These are phyloP conservation scores for Saxophila tyrrhenica DNA, from an alignment of 495 filamentous ascomycete genomes.

Conservation along the genomic window DNA sequence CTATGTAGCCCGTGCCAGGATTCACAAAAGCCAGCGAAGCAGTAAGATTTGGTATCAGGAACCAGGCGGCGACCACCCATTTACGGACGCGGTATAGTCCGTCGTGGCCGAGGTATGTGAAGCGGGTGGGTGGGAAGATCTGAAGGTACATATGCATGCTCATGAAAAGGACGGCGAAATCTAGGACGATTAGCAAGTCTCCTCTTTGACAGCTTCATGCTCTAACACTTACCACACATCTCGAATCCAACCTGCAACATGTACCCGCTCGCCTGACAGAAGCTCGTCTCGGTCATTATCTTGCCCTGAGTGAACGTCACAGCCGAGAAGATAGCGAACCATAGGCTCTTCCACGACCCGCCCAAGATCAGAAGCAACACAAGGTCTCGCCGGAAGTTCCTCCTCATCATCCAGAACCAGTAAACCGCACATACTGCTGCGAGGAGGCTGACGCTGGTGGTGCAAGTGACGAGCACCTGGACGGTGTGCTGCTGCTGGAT, in stretches of 20 bases:
- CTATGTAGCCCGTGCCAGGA: conserved; percentile 39
- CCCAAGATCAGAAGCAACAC: conserved; percentile 40
- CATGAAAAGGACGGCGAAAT: conserved; percentile 58
- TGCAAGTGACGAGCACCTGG: conserved; percentile 24
- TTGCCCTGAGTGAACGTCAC: conserved; percentile 37
- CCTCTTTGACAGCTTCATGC: background rate
- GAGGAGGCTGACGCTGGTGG: conserved; percentile 41
- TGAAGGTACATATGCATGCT: conserved; percentile 58
- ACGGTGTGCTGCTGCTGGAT: conserved; percentile 17
- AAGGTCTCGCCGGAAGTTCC: conserved; percentile 47
- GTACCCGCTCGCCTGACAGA: conserved; percentile 61
- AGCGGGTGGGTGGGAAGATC: conserved; percentile 44
- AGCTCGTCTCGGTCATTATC: conserved; percentile 38
- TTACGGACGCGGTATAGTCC: conserved; percentile 57
- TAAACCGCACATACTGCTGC: conserved; percentile 45
- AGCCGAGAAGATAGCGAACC: conserved; percentile 52
- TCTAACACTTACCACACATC: conserved; percentile 40
- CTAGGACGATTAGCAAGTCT: conserved; percentile 25
- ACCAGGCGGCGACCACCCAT: conserved; percentile 42
- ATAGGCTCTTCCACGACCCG: conserved; percentile 55
- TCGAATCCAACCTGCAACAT: conserved; percentile 52
- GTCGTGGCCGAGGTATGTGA: conserved; percentile 31
- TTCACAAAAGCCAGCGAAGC: conserved; percentile 55
- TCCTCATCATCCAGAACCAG: conserved; percentile 65
- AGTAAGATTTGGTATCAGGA: conserved; percentile 45